phyloP scores from a whole-genome alignment of 805 yeast species.

The Danielia reshetovae region DNA sequence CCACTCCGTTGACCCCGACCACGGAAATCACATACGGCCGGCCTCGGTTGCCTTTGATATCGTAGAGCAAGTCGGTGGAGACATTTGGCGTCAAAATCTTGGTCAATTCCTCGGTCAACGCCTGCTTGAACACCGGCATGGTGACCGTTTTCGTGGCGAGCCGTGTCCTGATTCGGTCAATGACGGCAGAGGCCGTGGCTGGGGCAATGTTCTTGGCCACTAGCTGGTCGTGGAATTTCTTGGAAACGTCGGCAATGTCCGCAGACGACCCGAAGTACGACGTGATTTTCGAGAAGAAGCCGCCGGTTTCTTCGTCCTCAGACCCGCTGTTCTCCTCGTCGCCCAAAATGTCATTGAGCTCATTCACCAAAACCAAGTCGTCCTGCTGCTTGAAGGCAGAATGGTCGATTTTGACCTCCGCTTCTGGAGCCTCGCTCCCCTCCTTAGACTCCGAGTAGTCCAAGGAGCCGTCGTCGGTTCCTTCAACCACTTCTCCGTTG shows the following conservation, averaged over 20 bases:
- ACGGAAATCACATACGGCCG: slow-evolving; percentile 93
- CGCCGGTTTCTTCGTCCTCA: slow-evolving; percentile 9
- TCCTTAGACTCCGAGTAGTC: slow-evolving; percentile 30
- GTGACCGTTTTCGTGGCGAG: slow-evolving; percentile 70
- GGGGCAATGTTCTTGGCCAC: slow-evolving; percentile 89
- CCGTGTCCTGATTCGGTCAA: slow-evolving; percentile 64
- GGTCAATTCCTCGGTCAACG: slow-evolving; percentile 64
- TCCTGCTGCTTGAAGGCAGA: slow-evolving; percentile 35
- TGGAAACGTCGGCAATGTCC: slow-evolving; percentile 59
- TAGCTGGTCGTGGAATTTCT: slow-evolving; percentile 68
- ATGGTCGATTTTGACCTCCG: slow-evolving; percentile 18
- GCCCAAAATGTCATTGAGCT: slow-evolving; percentile 36
- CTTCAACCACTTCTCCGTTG: slow-evolving; percentile 34
- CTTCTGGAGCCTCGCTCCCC: slow-evolving; percentile 1
- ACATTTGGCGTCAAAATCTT: slow-evolving; percentile 88
- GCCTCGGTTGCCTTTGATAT: slow-evolving; percentile 52
- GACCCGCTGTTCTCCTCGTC: slow-evolving; percentile 24
- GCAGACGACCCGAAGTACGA: slow-evolving; percentile 36
- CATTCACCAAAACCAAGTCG: slow-evolving; percentile 38
- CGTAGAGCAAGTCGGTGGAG: slow-evolving; percentile 80
- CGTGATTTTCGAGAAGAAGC: slow-evolving; percentile 32
- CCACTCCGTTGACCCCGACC: slow-evolving; percentile 98
- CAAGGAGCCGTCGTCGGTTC: slow-evolving; percentile 17
- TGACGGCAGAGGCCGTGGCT: slow-evolving; percentile 71
- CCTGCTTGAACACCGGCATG: slow-evolving; percentile 58